Evolutionary conservation across 2,329 filamentous ascomycete species (phyloP).

Genomic region (Apiospora hydei): DNA sequence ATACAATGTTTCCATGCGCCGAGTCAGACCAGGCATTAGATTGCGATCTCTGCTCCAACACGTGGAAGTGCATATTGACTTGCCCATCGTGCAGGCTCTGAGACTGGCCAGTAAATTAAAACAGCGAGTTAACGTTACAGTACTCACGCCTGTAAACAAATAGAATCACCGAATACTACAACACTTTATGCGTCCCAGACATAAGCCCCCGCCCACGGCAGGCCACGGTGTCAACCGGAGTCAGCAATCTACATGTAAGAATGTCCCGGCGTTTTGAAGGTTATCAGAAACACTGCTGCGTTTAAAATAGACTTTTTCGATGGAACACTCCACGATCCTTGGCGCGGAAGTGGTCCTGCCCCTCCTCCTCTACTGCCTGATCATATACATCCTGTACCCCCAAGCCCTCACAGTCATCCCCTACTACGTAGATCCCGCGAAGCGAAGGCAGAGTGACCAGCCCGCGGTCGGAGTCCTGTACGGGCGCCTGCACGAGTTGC

Average conservation of each 20-base stretch:
- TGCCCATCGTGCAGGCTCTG: too few species aligned
- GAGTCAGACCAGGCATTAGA: neutral
- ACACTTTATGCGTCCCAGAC: too few species aligned
- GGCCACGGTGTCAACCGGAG: neutral
- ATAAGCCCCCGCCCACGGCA: neutral
- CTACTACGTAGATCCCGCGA: neutral
- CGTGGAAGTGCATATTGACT: neutral
- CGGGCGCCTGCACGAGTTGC: neutral
- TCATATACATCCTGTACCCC: neutral
- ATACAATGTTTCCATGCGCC: neutral
- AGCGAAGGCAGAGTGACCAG: neutral
- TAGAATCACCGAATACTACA: neutral
- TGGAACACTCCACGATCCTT: neutral
- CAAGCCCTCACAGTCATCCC: neutral
- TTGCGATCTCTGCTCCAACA: neutral
- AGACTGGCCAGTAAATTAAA: too few species aligned
- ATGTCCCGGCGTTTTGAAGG: neutral
- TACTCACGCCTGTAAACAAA: too few species aligned
- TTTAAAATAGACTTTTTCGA: neutral
- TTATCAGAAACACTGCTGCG: neutral
- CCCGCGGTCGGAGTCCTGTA: neutral
- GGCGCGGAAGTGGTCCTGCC: neutral
- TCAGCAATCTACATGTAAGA: neutral
- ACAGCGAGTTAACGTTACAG: too few species aligned
- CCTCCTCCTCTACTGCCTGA: neutral